A percentile compares a stretch with the other conserved stretches of the same genome.
These are phyloP conservation scores for Fraxinus excelsior DNA, from an alignment of 257 asterid species.

Conservation along the genomic window DNA sequence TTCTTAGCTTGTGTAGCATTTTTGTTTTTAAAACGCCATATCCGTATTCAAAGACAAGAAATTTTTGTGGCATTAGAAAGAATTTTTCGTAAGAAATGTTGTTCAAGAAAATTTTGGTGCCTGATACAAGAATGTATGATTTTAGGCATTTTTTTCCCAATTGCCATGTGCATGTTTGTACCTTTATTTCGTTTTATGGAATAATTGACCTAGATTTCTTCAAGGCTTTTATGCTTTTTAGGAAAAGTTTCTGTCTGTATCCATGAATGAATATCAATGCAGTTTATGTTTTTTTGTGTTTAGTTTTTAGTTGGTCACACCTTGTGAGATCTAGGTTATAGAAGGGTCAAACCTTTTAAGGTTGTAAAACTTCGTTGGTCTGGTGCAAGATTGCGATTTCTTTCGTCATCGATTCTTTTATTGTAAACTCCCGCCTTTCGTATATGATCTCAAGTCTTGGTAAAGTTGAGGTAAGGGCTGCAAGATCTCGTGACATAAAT, in stretches of 20 bases:
- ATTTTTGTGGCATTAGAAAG: conserved; percentile 24
- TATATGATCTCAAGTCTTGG: not conserved
- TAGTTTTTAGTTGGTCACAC: conserved; percentile 33
- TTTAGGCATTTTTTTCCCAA: conserved; percentile 46
- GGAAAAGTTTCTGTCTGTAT: conserved; percentile 33
- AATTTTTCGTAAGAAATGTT: conserved; percentile 26
- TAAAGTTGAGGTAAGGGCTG: not conserved
- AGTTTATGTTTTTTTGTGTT: conserved; percentile 17
- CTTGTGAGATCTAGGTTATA: conserved; percentile 30
- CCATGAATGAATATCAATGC: conserved; percentile 10
- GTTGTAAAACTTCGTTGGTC: not conserved
- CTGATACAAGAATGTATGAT: conserved; percentile 29
- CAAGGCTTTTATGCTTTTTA: conserved; percentile 38
- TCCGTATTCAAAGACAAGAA: conserved; percentile 18
- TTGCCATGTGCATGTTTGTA: conserved; percentile 69
- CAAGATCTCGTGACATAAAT: not conserved
- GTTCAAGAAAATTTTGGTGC: conserved; percentile 38
- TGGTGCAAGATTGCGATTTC: not conserved
- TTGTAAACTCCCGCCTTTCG: not conserved
- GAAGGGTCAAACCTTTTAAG: conserved; percentile 29
- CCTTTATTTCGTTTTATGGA: conserved; percentile 45
- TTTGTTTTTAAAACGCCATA: conserved; percentile 1
- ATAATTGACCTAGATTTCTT: conserved; percentile 41
- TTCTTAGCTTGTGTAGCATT: conserved; percentile 46
- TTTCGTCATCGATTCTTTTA: not conserved